Evolutionary conservation across 495 filamentous ascomycete genomes (phyloP).

Genomic region (Durotheca rogersii): DNA sequence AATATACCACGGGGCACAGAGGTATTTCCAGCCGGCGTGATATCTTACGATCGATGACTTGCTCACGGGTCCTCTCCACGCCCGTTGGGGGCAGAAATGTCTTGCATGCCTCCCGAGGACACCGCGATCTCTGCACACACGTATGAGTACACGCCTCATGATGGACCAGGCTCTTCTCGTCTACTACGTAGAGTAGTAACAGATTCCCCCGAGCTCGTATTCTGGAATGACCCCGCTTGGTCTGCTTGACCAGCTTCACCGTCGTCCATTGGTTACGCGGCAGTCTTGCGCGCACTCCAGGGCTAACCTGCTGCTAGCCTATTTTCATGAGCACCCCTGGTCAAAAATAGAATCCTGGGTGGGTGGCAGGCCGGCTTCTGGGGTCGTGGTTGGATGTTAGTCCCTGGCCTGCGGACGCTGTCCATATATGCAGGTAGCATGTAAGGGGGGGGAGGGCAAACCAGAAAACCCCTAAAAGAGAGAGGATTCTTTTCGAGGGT

Average conservation of each 20-base stretch:
- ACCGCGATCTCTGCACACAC: no score
- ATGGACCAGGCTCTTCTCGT: no score
- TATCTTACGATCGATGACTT: neutral
- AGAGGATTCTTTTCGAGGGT: no score
- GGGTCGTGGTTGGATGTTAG: conserved; percentile 10
- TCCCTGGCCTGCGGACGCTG: no score
- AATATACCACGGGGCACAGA: no score
- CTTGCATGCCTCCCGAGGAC: neutral
- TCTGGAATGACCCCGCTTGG: conserved; percentile 26
- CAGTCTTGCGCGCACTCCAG: conserved; percentile 5
- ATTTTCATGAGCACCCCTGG: no score
- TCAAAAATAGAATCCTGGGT: conserved; percentile 30
- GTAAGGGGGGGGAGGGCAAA: no score
- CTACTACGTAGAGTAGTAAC: no score
- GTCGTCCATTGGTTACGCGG: conserved; percentile 15
- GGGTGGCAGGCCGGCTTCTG: neutral
- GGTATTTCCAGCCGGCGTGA: neutral
- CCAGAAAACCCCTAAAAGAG: no score
- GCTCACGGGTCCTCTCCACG: neutral
- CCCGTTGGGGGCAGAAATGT: neutral
- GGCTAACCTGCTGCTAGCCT: no score
- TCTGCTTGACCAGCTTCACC: conserved; percentile 5
- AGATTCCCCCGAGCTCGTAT: conserved; percentile 33
- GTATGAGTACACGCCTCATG: no score
- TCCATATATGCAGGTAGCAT: no score